Conservation (phyloP, 192 early-diverging fungal genomes). For the Backusella westeae region DNA sequence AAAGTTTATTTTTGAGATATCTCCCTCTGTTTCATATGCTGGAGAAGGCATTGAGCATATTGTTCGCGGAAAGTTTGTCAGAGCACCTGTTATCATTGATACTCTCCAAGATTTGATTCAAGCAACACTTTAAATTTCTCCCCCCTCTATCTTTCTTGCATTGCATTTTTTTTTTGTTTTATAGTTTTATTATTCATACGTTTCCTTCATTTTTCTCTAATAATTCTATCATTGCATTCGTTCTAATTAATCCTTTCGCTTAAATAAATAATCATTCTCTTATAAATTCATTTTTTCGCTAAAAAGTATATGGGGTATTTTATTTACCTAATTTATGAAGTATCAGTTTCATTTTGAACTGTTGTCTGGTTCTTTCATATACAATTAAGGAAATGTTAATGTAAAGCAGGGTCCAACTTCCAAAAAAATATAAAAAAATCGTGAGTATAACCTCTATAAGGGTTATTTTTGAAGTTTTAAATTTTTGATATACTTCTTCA, state of each 20-base stretch:
- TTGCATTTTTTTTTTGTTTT: background rate
- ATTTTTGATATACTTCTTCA: background rate
- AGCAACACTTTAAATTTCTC: background rate
- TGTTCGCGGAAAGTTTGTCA: constrained; percentile 69
- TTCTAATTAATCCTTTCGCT: background rate
- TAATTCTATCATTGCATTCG: background rate
- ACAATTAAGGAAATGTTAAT: background rate
- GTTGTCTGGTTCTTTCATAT: background rate
- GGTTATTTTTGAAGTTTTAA: background rate
- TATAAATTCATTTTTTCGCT: background rate
- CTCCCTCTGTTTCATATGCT: constrained; percentile 84
- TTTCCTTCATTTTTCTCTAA: background rate
- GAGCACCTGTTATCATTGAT: constrained; percentile 49
- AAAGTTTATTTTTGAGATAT: constrained; percentile 73
- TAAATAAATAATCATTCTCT: background rate
- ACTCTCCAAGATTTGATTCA: constrained; percentile 31
- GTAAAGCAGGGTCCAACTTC: background rate
- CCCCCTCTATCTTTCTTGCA: background rate
- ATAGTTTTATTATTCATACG: background rate
- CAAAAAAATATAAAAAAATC: background rate
- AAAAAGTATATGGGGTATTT: background rate
- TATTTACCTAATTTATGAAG: background rate
- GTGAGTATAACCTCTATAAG: background rate
- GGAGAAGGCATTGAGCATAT: constrained; percentile 85
- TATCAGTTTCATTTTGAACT: background rate